Evolutionary conservation across 768 basidiomycete genomes (phyloP).

Genomic region (Rhizopogon vesiculosus): DNA sequence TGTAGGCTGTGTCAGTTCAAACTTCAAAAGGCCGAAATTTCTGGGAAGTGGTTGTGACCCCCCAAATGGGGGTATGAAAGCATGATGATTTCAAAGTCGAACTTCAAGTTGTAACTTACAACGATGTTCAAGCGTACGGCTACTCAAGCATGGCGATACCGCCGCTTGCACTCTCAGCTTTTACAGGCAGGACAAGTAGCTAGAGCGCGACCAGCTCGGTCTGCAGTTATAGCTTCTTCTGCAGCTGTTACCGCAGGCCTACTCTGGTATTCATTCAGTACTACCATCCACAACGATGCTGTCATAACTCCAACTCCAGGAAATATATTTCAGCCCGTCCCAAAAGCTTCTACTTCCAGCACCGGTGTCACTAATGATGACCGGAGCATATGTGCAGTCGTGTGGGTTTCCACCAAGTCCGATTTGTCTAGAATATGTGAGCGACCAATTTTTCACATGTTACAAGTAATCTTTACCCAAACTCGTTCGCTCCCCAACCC

Average conservation of each 20-base stretch:
- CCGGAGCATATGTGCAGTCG: conserved; percentile 41
- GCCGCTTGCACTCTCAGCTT: conserved; percentile 15
- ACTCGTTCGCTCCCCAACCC: too few species aligned
- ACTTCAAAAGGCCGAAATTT: background rate
- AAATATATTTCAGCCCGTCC: background rate
- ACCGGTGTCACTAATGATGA: conserved; percentile 19
- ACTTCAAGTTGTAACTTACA: background rate
- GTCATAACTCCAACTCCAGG: conserved; percentile 2
- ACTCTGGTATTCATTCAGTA: conserved; percentile 34
- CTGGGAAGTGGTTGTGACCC: background rate
- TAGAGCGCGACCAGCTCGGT: conserved; percentile 13
- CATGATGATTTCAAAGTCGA: background rate
- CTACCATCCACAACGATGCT: conserved; percentile 34
- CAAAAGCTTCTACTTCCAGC: conserved; percentile 10
- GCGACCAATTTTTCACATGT: too few species aligned
- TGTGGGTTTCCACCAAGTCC: conserved; percentile 84
- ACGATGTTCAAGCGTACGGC: conserved; percentile 12
- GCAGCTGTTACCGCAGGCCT: conserved; percentile 30
- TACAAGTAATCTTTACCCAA: too few species aligned
- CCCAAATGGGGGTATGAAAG: background rate
- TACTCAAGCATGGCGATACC: background rate
- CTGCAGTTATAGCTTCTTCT: conserved; percentile 21
- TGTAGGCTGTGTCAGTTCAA: background rate
- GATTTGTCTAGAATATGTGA: too few species aligned
- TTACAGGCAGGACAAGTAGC: conserved; percentile 17